phyloP scores from a whole-genome alignment of 106 monocot species.

The Dendrobium catenatum region DNA sequence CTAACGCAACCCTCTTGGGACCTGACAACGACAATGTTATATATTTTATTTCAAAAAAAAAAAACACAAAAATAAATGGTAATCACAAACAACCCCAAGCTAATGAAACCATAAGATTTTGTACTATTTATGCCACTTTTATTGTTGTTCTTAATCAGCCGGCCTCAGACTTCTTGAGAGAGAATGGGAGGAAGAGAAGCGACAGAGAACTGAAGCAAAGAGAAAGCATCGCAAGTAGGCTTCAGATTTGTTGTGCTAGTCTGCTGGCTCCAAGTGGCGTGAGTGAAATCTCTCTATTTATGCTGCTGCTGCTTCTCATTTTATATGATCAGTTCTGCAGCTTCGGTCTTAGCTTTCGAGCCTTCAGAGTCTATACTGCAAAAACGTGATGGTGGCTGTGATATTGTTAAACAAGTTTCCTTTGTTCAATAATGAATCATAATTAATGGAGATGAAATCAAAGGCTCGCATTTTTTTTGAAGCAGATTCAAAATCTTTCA shows the following conservation, averaged over 20 bases:
- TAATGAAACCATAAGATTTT: background rate
- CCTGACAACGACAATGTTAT: too few species aligned
- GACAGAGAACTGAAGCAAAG: slow-evolving; percentile 74
- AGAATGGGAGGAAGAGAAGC: slow-evolving; percentile 95
- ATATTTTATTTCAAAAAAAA: too few species aligned
- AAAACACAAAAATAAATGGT: too few species aligned
- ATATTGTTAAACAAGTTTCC: background rate
- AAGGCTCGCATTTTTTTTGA: background rate
- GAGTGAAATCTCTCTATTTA: background rate
- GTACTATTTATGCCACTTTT: background rate
- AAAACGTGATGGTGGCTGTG: too few species aligned
- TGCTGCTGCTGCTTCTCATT: background rate
- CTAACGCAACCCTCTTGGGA: too few species aligned
- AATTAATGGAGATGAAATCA: background rate
- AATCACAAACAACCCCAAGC: too few species aligned
- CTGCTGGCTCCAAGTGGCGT: background rate
- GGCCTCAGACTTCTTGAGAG: slow-evolving; percentile 58
- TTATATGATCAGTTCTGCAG: background rate
- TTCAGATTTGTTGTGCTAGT: background rate
- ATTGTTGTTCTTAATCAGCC: slow-evolving; percentile 26
- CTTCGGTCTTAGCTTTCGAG: background rate
- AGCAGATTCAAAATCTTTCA: background rate
- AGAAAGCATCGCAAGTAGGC: slow-evolving; percentile 91
- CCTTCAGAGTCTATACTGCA: background rate
- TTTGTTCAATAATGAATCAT: background rate